Evolutionary conservation across 2,329 filamentous ascomycete species (phyloP), one percentile per base, ranked within the genome.

Genomic region (Neonectria hederae): DNA sequence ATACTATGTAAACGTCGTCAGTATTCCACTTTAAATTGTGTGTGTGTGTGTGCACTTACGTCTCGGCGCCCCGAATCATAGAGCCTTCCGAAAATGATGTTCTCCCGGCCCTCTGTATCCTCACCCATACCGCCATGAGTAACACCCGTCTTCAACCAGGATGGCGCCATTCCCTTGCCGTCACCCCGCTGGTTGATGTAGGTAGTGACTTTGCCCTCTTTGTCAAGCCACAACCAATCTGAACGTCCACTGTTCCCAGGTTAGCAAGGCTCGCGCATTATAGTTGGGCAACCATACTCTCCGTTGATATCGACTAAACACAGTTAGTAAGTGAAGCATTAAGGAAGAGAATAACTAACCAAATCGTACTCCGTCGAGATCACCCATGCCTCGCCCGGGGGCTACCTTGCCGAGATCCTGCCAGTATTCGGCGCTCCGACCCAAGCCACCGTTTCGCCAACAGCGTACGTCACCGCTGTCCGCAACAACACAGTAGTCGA

Each of bases 341-440:
- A 35, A 35, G 35, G n/a, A 17, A 38, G 14, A 14, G 8, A 17
- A 17, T 2, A 7, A 38, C 14, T 1, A 6, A 38, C 35, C 35
- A 13, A 38, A 38, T 24, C 43, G 43, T 6, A 46, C 43, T 2
- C 43, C 21, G 5, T 9, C 19, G 11, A 22, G 22, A 24, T 22
- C 22, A 5, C 43, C 43, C 10, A 46, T 21, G 19, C 43, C 43
- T 14, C 10, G 10, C 5, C 22, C 21, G 11, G 19, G 5, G 14
- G 22, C 13, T 7, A 11, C 21, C 35, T n/a, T 2, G 3, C 32
- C 21, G 9, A 45, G 21, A 21, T 21, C 42, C 42, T 45, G 42
- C 87, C 38, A 43, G 42, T 55, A 54, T 14, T 54, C 35, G 22
- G 52, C 13, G 10, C 4, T 43, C 8, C 24, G 21, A 6, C 22